A percentile compares a stretch with the other conserved stretches of the same genome.
These are phyloP conservation scores for Aspergillus aculeatus DNA, from an alignment of 2,329 filamentous ascomycete genomes.

Conservation along the genomic window DNA sequence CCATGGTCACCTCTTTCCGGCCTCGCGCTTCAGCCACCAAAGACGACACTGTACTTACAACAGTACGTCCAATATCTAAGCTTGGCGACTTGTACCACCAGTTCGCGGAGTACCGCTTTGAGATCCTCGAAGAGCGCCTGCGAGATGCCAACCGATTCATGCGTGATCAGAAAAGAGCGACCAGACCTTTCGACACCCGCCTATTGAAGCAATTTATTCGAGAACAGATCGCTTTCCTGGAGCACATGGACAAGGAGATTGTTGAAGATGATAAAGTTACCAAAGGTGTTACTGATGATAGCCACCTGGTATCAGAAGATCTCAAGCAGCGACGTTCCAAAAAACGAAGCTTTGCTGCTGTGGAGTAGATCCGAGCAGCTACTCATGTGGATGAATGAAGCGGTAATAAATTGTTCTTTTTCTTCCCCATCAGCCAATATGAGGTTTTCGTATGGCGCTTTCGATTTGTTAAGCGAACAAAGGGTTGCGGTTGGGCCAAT, in stretches of 20 bases:
- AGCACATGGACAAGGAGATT: slow-evolving; percentile 42
- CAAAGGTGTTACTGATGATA: slow-evolving; percentile 37
- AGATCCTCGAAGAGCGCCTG: slow-evolving; percentile 61
- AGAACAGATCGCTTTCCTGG: slow-evolving; percentile 15
- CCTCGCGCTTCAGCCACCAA: slow-evolving; percentile 54
- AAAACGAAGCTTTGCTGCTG: slow-evolving; percentile 22
- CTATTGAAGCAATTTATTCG: slow-evolving; percentile 12
- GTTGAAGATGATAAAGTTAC: slow-evolving; percentile 42
- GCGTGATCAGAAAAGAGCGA: slow-evolving; percentile 33
- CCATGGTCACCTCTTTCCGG: slow-evolving; percentile 65
- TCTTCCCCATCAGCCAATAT: no score
- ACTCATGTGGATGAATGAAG: background rate
- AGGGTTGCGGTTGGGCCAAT: background rate
- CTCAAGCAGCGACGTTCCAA: slow-evolving; percentile 28
- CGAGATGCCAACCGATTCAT: slow-evolving; percentile 23
- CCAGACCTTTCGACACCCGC: slow-evolving; percentile 26
- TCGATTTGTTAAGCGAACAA: background rate
- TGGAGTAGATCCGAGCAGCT: slow-evolving; percentile 1
- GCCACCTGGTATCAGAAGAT: slow-evolving; percentile 39
- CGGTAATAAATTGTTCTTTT: no score
- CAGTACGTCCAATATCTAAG: slow-evolving; percentile 59
- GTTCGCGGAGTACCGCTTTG: slow-evolving; percentile 62
- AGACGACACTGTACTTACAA: slow-evolving; percentile 62
- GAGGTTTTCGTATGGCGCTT: background rate
- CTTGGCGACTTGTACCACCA: slow-evolving; percentile 59